These are phyloP conservation scores for Vigna mungo DNA, from an alignment of 306 rosid genomes.

Conservation along the genomic window DNA sequence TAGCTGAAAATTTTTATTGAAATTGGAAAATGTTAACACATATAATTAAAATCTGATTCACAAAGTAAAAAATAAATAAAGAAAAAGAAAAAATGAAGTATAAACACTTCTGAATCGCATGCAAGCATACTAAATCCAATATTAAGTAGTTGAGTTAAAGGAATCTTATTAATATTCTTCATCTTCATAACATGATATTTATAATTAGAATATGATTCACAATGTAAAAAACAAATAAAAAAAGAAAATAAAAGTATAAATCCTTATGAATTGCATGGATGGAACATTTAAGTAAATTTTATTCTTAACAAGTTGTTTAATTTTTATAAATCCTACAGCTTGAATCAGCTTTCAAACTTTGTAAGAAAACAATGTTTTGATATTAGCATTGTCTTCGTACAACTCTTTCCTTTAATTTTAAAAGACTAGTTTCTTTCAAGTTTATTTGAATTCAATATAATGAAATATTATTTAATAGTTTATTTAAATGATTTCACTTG, in stretches of 20 bases:
- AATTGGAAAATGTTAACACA: not conserved
- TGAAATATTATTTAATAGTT: not conserved
- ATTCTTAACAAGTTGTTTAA: not conserved
- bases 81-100: not conserved
- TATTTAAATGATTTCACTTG: not conserved
- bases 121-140: not conserved
- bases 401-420: not conserved
- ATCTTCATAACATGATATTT: no score
- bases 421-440: not conserved
- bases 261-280: conserved; percentile 9
- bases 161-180: not conserved
- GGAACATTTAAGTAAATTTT: not conserved
- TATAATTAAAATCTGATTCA: not conserved
- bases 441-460: not conserved
- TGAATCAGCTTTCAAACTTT: not conserved
- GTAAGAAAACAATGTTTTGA: not conserved
- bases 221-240: not conserved
- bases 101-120: conserved; percentile 1
- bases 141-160: not conserved
- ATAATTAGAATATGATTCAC: not conserved
- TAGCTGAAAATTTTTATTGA: not conserved
- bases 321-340: not conserved
- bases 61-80: not conserved
- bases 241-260: not conserved
- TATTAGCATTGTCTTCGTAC: not conserved